These are phyloP conservation scores for Ramichloridium luteum DNA, from an alignment of 2,329 filamentous ascomycete genomes.

Conservation along the genomic window DNA sequence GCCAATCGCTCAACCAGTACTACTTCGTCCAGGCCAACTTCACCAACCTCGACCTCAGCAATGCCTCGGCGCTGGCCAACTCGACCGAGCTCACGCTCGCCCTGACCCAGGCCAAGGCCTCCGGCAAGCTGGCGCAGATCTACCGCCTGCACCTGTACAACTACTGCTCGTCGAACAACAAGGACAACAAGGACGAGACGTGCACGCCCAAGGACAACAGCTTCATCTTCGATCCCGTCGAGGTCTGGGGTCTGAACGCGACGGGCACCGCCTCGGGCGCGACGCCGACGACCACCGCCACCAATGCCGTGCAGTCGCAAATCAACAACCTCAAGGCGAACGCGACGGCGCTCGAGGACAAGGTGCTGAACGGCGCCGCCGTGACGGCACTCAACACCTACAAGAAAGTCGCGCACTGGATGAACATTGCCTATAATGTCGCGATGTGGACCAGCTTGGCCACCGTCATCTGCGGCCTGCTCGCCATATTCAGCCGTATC, in stretches of 20 bases:
- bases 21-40: constrained; percentile 40
- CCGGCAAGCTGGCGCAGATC: constrained; percentile 50
- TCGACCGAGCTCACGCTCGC: constrained; percentile 25
- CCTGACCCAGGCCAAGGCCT: constrained; percentile 26
- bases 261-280: constrained; percentile 30
- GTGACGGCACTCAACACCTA: constrained; percentile 60
- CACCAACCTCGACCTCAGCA: constrained; percentile 15
- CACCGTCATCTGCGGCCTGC: constrained; percentile 66
- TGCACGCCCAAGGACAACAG: constrained; percentile 62
- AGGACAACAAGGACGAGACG: constrained; percentile 35
- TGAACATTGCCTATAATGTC: constrained; percentile 67
- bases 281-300: constrained; percentile 9
- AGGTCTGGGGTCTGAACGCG: constrained; percentile 50
- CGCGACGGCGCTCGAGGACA: constrained; percentile 16
- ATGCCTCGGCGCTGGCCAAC: constrained; percentile 11
- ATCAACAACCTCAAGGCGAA: constrained; percentile 43
- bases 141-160: constrained; percentile 81
- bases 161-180: constrained; percentile 56
- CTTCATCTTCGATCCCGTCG: constrained; percentile 64
- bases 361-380: constrained; percentile 52
- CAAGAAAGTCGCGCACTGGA: constrained; percentile 63
- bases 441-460: constrained; percentile 56
- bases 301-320: constrained; percentile 22
- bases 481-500: constrained; percentile 70
- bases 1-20: constrained; percentile 20